phyloP scores from a whole-genome alignment of 352 stramenopile genomes.

The Pythium chondricola region DNA sequence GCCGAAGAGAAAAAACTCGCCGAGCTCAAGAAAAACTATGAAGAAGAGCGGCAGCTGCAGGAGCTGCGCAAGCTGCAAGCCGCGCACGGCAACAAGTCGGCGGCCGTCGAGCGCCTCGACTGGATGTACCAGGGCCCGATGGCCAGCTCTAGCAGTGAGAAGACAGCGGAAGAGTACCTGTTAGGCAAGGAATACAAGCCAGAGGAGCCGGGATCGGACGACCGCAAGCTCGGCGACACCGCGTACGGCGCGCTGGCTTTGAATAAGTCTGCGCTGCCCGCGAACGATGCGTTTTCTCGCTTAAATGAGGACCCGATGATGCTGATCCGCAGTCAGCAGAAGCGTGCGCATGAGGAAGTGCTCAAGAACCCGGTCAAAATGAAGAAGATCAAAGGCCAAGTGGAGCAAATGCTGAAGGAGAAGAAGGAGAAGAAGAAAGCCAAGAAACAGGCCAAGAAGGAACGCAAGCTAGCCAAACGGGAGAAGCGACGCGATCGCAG shows the following conservation, averaged over 20 bases:
- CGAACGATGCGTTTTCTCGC: constrained; percentile 91
- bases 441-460: constrained; percentile 69
- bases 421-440: constrained; percentile 71
- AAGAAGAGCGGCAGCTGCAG: constrained; percentile 94
- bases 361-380: constrained; percentile 90
- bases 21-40: constrained; percentile 95
- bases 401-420: constrained; percentile 69
- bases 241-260: constrained; percentile 69
- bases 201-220: constrained; percentile 32
- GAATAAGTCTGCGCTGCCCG: constrained; percentile 37
- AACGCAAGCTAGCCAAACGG: constrained; percentile 38
- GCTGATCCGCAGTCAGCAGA: constrained; percentile 86
- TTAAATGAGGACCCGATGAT: constrained; percentile 97
- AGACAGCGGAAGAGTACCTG: constrained; percentile 88
- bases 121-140: constrained; percentile 97
- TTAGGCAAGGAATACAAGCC: constrained; percentile 88
- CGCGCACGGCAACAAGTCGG: constrained; percentile 70
- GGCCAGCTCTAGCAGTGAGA: constrained; percentile 36
- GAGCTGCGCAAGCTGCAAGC: constrained; percentile 91
- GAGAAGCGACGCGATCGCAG: constrained; percentile 36
- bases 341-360: constrained; percentile 70
- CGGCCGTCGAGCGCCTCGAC: constrained; percentile 82
- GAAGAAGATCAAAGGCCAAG: constrained; percentile 77
- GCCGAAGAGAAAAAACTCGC: constrained; percentile 91
- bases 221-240: constrained; percentile 44